Conservation (phyloP, 805 yeast species). For the Brettanomyces custersianus region DNA sequence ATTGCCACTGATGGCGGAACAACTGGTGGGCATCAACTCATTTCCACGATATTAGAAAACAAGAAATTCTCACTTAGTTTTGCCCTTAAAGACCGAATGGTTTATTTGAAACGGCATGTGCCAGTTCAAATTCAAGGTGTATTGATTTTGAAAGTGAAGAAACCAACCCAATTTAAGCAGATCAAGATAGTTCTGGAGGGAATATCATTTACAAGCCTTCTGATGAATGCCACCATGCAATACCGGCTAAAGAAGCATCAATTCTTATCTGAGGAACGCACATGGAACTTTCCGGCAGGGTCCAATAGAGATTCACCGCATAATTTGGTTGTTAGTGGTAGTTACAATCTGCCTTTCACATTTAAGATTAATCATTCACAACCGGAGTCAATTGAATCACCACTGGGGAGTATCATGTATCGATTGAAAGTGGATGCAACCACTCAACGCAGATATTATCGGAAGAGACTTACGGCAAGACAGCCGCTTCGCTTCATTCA, state of each 20-base stretch:
- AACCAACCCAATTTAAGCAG: slow-evolving; percentile 6
- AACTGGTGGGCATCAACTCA: no score
- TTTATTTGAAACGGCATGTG: slow-evolving; percentile 8
- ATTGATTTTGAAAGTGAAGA: slow-evolving; percentile 12
- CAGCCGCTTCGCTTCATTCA: slow-evolving; percentile 8
- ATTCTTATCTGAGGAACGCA: slow-evolving; percentile 3
- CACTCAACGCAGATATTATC: neutral
- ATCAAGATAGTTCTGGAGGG: slow-evolving; percentile 12
- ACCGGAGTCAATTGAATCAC: slow-evolving; percentile 18
- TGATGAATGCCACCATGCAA: neutral
- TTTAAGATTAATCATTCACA: slow-evolving; percentile 14
- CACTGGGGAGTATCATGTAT: slow-evolving; percentile 15
- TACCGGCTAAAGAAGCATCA: slow-evolving; percentile 1
- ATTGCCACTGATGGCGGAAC: no score
- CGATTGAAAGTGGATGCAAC: slow-evolving; percentile 9
- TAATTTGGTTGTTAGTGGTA: slow-evolving; percentile 8
- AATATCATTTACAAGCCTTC: no score
- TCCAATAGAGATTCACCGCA: neutral
- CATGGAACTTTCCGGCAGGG: neutral
- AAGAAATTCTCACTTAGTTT: slow-evolving; percentile 4
- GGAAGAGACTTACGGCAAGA: neutral
- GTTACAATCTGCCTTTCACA: slow-evolving; percentile 20
- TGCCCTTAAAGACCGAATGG: slow-evolving; percentile 7
- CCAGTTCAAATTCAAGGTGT: slow-evolving; percentile 16
- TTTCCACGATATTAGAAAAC: neutral